Conservation (phyloP, 108 stramenopile genomes). For the Pseudonitzschia pungens region DNA sequence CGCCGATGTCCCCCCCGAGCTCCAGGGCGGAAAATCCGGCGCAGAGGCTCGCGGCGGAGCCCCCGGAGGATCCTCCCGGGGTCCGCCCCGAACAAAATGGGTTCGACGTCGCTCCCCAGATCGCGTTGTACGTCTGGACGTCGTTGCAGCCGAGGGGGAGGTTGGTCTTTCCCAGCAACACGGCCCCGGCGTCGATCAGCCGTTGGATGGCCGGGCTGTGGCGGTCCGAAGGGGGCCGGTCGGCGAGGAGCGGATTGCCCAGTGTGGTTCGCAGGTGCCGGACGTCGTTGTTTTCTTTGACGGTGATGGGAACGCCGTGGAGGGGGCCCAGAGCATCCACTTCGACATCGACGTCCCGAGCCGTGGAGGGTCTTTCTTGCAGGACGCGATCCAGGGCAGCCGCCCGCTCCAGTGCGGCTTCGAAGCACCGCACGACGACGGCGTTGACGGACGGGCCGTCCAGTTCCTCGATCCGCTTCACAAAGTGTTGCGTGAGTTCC, state of each 20-base stretch:
- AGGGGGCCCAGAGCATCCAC: not conserved
- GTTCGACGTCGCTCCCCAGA: slow-evolving; percentile 1
- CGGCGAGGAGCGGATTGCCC: not conserved
- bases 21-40: not conserved
- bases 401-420: not conserved
- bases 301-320: not conserved
- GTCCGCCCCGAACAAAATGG: not conserved
- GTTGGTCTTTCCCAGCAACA: not conserved
- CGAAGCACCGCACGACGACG: not conserved
- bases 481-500: not conserved
- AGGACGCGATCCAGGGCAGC: not conserved
- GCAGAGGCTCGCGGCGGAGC: not conserved
- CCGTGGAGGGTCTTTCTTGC: not conserved
- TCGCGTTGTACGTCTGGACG: not conserved
- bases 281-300: not conserved
- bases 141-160: not conserved
- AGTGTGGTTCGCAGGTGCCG: not conserved
- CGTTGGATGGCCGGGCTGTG: not conserved
- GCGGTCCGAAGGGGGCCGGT: not conserved
- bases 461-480: not conserved
- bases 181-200: not conserved
- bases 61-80: not conserved
- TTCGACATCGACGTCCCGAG: no score
- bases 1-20: not conserved
- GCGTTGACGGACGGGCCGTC: not conserved